Conservation (phyloP, 2,329 filamentous ascomycete genomes). For the Penicillium sp. region DNA sequence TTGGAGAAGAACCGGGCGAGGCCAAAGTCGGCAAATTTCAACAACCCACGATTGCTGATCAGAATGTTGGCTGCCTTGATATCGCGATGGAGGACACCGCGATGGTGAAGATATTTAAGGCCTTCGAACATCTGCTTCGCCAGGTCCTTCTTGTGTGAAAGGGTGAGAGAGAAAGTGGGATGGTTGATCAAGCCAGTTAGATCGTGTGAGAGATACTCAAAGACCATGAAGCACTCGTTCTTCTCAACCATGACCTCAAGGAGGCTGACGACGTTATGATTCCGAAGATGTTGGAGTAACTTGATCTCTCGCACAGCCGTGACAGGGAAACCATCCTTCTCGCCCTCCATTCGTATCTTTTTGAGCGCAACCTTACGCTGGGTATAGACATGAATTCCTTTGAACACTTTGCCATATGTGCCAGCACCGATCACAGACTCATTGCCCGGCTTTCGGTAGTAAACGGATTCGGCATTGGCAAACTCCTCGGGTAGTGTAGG, state of each 20-base stretch:
- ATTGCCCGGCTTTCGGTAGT: conserved; percentile 93
- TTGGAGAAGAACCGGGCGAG: conserved; percentile 96
- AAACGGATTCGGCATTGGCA: conserved; percentile 79
- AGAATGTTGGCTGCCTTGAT: conserved; percentile 98
- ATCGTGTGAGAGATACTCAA: conserved; percentile 96
- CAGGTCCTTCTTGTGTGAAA: conserved; percentile 87
- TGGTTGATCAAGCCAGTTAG: conserved; percentile 93
- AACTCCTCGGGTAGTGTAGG: conserved; percentile 71
- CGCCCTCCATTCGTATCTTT: conserved; percentile 99
- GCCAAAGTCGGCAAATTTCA: conserved; percentile 95
- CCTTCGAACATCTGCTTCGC: conserved; percentile 92
- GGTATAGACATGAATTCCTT: conserved; percentile 75
- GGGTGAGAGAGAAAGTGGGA: conserved; percentile 80
- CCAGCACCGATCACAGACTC: conserved; percentile 94
- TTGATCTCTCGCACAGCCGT: conserved; percentile 97
- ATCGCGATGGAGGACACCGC: conserved; percentile 92
- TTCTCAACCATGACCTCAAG: conserved; percentile 99
- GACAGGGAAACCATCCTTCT: conserved; percentile 98
- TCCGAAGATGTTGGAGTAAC: conserved; percentile 86
- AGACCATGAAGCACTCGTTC: conserved; percentile 99
- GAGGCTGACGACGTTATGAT: conserved; percentile 80
- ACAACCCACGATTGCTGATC: conserved; percentile 80
- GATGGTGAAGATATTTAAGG: conserved; percentile 85
- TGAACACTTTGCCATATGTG: conserved; percentile 96
- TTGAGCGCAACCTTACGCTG: conserved; percentile 83